Base-by-base conservation (phyloP, 192 early-diverging fungal species). In the Powellomyces hirtus region DNA sequence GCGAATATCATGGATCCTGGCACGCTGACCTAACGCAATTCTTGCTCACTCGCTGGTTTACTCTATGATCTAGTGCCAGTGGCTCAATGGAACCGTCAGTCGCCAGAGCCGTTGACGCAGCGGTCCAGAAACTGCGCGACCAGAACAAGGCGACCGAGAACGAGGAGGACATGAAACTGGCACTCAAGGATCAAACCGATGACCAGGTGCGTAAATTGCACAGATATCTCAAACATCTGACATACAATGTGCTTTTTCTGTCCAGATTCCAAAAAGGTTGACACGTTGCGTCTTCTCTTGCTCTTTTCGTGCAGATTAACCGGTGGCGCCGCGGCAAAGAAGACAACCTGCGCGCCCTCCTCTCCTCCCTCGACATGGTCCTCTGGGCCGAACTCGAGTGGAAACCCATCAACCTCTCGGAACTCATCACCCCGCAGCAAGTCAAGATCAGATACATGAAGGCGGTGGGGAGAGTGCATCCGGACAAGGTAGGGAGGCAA, bases 381-480 rank as follows among this genome's bases (percentile, higher is more conserved):
- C 77, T 98, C 33, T 90, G 94, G 89, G 79, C 85, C 4, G 89
- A 88, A n/a, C 73, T 84, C 1, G 76, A 79, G 10, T 93, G 92
- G 86, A 87, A 85, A 60, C 74, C 83, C 0, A 87, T 94, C 24
- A 89, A 88, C 16, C 84, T 98, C 75, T 84, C 88, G 55, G 92
- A 97, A 67, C 79, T 98, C 59, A 84, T 98, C 20, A 85, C 90
- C 50, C 88, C 94, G 0, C 72, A 77, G 44, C 90, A 93, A 73
- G 93, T 94, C 52, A 98, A 98, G 81, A 80, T 94, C 33, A 84
- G 77, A 59, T 98, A 98, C 72, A 93, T 97, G 89, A 86, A 88
- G 52, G 94, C 94, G 26, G 94, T 98, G 64, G 84, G 84, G 10
- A 92, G 90, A 53, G 84, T 97, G 34, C 96, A 98, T 79, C 95